Evolutionary conservation across 2,329 filamentous ascomycete genomes (phyloP), one percentile per base, ranked within the genome.

Genomic region (Penicillium polonicum): DNA sequence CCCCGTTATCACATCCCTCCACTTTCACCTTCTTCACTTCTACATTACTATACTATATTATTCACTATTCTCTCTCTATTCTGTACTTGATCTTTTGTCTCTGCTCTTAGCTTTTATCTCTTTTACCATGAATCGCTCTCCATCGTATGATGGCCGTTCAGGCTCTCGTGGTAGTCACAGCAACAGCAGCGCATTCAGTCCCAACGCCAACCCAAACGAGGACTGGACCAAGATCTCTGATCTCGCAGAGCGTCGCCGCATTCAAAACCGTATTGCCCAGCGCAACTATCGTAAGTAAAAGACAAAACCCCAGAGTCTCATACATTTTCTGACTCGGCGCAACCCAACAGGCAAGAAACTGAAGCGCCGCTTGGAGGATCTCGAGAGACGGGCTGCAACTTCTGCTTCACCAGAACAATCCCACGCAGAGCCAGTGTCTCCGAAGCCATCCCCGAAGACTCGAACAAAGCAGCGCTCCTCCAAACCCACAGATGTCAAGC

Each of bases 161-260:
- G 63, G 64, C 57, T 82, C 87, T 51, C 85, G 91, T 68, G 82
- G 85, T 41, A 83, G 80, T 63, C 87, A 91, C 72, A 88, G 88
- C 73, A 95, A 90, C 61, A 96, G 91, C 80, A 96, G 91, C 78
- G 93, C 93, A 68, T 96, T 96, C 82, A 95, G 91, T 78, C 89
- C 89, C 69, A 95, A 91, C 63, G 93, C 92, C 68, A 95, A 96
- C 75, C 90, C 93, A 55, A 92, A 97, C 72, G 93, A 97, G 79
- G 93, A 97, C 80, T 97, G 93, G 93, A 97, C 93, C 73, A 96
- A 97, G 85, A 96, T 97, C 74, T 96, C 93, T 57, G 93, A 97
- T 76, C 87, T 97, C 59, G 93, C 92, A 51, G 93, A 97, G 79
- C 88, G 94, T 72, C 84, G 92, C 70, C 86, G 92, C 73, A 96